phyloP scores from a whole-genome alignment of 2,329 filamentous ascomycete species.

The Orbilia blumenaviensis region DNA sequence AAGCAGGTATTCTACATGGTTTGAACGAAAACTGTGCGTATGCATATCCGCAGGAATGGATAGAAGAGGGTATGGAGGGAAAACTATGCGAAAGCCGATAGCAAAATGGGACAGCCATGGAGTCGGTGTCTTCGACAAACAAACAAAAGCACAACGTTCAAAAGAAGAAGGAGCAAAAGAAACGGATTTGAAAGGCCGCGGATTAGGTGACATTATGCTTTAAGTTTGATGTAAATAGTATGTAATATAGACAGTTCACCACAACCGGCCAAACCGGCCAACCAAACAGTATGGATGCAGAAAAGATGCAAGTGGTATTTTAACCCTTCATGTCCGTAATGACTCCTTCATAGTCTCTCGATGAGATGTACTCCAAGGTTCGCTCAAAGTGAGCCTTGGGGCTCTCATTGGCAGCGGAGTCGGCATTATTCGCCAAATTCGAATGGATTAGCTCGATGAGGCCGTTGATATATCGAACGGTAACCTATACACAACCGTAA shows the following conservation, averaged over 20 bases:
- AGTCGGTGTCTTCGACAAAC: background rate
- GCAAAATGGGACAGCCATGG: conserved; percentile 19
- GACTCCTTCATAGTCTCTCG: conserved; percentile 91
- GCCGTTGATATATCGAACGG: conserved; percentile 96
- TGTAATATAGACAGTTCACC: conserved; percentile 52
- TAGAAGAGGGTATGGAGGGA: conserved; percentile 18
- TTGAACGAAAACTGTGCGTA: conserved; percentile 9
- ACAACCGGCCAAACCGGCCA: conserved; percentile 11
- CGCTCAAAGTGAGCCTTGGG: conserved; percentile 94
- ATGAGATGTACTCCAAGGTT: conserved; percentile 91
- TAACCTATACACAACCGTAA: conserved; percentile 67
- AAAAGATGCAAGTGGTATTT: background rate
- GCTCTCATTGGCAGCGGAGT: conserved; percentile 82
- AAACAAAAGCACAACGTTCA: background rate
- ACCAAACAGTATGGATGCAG: background rate
- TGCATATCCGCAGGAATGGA: conserved; percentile 6
- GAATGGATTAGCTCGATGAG: conserved; percentile 98
- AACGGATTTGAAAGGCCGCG: conserved; percentile 14
- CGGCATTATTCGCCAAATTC: conserved; percentile 85
- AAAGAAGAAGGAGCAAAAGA: conserved; percentile 27
- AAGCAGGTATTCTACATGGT: conserved; percentile 41
- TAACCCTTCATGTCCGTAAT: conserved; percentile 71
- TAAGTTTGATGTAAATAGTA: conserved; percentile 47
- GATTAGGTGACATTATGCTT: conserved; percentile 39
- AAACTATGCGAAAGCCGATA: conserved; percentile 54